A percentile compares a stretch with the other conserved stretches of the same genome.
phyloP scores from a whole-genome alignment of 2,329 filamentous ascomycete species.

The Stachybotrys chartarum region DNA sequence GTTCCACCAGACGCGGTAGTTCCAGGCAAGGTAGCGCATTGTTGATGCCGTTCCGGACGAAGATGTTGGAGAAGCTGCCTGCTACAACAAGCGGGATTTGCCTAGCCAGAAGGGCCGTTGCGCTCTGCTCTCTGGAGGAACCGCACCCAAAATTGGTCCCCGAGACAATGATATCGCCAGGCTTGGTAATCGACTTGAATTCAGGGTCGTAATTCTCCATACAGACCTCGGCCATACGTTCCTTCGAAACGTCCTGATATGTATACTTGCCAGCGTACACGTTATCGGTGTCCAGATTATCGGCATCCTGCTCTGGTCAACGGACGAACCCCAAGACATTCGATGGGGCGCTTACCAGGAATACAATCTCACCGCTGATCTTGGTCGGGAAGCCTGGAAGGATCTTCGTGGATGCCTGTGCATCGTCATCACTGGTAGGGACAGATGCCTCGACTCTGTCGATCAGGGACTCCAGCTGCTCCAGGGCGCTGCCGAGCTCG shows the following conservation, averaged over 20 bases:
- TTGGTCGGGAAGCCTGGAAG: conserved; percentile 81
- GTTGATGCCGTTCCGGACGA: conserved; percentile 71
- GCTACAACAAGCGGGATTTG: conserved; percentile 73
- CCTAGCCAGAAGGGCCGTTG: conserved; percentile 78
- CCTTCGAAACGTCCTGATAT: conserved; percentile 71
- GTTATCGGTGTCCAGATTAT: conserved; percentile 83
- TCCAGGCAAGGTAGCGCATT: conserved; percentile 70
- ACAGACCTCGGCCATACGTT: conserved; percentile 80
- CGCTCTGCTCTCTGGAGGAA: conserved; percentile 72
- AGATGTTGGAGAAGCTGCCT: conserved; percentile 80
- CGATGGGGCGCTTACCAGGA: conserved; percentile 26
- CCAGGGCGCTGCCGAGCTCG: conserved; percentile 64
- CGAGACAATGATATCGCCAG: conserved; percentile 73
- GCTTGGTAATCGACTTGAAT: conserved; percentile 57
- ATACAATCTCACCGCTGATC: conserved; percentile 80
- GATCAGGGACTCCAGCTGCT: conserved; percentile 59
- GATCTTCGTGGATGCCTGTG: conserved; percentile 54
- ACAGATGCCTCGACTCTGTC: conserved; percentile 42
- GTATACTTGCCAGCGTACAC: conserved; percentile 93
- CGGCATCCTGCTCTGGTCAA: conserved; percentile 49
- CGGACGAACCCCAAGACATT: conserved; percentile 1
- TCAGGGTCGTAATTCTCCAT: conserved; percentile 88
- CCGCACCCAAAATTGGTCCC: conserved; percentile 90
- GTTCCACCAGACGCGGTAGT: conserved; percentile 57
- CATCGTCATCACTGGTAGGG: conserved; percentile 6